A percentile compares a stretch with the other conserved stretches of the same genome.
These are phyloP conservation scores for Alternaria infectoria DNA, from an alignment of 2,329 filamentous ascomycete species.

Conservation along the genomic window DNA sequence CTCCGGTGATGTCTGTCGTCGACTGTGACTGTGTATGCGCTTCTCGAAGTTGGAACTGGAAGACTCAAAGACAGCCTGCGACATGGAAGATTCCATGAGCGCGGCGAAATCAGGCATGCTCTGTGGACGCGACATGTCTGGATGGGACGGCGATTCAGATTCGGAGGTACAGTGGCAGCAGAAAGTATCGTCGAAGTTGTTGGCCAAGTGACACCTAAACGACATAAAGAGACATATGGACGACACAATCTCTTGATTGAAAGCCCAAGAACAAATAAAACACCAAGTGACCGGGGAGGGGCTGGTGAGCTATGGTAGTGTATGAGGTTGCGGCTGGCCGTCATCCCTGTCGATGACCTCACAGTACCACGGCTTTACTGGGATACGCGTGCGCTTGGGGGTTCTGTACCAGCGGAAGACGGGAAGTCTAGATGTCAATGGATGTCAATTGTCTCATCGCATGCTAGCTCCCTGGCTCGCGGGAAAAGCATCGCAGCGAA, in stretches of 20 bases:
- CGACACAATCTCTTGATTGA: background rate
- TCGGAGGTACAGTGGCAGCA: constrained; percentile 10
- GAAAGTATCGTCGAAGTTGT: constrained; percentile 15
- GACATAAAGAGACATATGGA: constrained; percentile 9
- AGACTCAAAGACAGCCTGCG: constrained; percentile 19
- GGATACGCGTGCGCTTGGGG: constrained; percentile 9
- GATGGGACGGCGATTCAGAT: background rate
- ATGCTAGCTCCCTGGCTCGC: constrained; percentile 1
- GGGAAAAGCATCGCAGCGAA: constrained; percentile 9
- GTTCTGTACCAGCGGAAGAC: constrained; percentile 6
- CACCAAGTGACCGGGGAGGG: constrained; percentile 1
- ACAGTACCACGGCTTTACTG: constrained; percentile 17
- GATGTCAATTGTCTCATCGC: background rate
- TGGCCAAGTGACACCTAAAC: constrained; percentile 12
- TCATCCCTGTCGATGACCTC: constrained; percentile 47
- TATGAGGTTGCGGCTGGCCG: constrained; percentile 29
- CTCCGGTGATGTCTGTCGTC: constrained; percentile 29
- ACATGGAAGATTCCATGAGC: constrained; percentile 38
- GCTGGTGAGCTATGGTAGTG: constrained; percentile 16
- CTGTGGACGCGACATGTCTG: constrained; percentile 38
- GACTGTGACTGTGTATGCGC: constrained; percentile 26
- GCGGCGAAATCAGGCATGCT: constrained; percentile 45
- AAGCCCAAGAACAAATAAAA: constrained; percentile 7
- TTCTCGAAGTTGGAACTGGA: constrained; percentile 32
- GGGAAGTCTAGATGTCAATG: background rate